Conservation (phyloP, 495 filamentous ascomycete species). For the Daldinia grandis region DNA sequence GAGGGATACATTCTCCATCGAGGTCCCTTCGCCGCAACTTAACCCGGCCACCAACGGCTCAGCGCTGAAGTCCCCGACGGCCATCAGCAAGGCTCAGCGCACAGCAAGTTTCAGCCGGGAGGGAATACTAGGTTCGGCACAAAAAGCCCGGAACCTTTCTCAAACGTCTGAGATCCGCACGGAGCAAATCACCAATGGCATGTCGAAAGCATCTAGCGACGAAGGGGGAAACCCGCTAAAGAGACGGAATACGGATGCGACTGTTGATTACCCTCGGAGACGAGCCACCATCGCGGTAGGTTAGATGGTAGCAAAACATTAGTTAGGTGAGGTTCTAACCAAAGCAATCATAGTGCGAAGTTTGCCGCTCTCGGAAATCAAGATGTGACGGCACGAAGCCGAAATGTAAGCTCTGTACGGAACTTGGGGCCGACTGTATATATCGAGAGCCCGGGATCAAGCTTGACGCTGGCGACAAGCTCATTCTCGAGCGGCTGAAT, state of each 20-base stretch:
- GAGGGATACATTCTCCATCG: slow-evolving; percentile 57
- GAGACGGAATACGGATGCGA: slow-evolving; percentile 71
- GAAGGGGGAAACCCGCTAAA: slow-evolving; percentile 65
- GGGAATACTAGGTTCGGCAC: slow-evolving; percentile 65
- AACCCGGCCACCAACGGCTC: slow-evolving; percentile 52
- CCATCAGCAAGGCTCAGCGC: slow-evolving; percentile 58
- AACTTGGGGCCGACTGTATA: slow-evolving; percentile 81
- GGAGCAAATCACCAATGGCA: slow-evolving; percentile 52
- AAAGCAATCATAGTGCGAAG: slow-evolving; percentile 71
- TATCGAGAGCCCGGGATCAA: slow-evolving; percentile 89
- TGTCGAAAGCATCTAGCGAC: slow-evolving; percentile 58
- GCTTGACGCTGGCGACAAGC: slow-evolving; percentile 84
- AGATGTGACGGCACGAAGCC: slow-evolving; percentile 84
- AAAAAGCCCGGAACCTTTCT: slow-evolving; percentile 63
- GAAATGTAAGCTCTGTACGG: slow-evolving; percentile 83
- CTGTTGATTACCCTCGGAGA: slow-evolving; percentile 72
- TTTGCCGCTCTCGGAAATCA: slow-evolving; percentile 84
- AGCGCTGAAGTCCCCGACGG: slow-evolving; percentile 60
- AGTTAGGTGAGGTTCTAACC: slow-evolving; percentile 41
- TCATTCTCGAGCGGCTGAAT: slow-evolving; percentile 78
- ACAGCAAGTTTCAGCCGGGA: slow-evolving; percentile 62
- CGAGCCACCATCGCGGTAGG: slow-evolving; percentile 78
- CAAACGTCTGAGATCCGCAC: slow-evolving; percentile 59
- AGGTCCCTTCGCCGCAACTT: slow-evolving; percentile 56
- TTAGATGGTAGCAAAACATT: slow-evolving; percentile 25